Evolutionary conservation across 1,284 basidiomycete genomes (phyloP), one percentile per base, ranked within the genome.

Genomic region (Anthracocystis panici-leucophaei): DNA sequence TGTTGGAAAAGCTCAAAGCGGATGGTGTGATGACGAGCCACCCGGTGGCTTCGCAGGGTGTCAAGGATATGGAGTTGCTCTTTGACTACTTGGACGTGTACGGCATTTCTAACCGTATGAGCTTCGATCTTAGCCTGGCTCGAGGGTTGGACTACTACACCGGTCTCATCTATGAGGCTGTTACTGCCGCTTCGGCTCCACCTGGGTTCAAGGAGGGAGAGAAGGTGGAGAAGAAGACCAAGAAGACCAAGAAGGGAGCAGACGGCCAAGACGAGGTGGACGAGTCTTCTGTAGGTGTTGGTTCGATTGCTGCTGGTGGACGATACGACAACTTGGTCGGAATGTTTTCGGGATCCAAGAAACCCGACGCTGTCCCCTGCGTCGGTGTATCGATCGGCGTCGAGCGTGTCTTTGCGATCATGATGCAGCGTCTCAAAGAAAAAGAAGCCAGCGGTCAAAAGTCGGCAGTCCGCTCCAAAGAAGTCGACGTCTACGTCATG

Each of bases 141-240:
- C 91, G 97, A 38, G 96, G 96, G 25, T 89, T 99, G 40, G 97
- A 99, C 86, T 99, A 99, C 87, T 98, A 99, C 87, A 99, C 96
- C 1, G 96, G 97, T 42, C 91, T 99, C 82, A 99, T 99, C 85
- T 98, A 97, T 88, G 97, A 99, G 87, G 97, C 94, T 44, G 90
- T 95, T 79, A 93, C 94, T 25, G 93, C 93, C 80, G 93, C 91
- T 1, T 97, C 95, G 10, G 95, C 95, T 0, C 95, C 96, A 1
- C 94, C 96, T 1, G 90, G 90, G 9, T 90, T 93, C 87, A 68
- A 46, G 31, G 23, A 65, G 25, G 54, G n/a, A 5, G 74, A 44
- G 9, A 16, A 6, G 75, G 82, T 69, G 62, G 82, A 87, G 40
- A 82, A 66, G 40, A 61, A 87, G 42, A 81, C 87, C 38, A 88